Evolutionary conservation across 2,329 filamentous ascomycete genomes (phyloP).

Genomic region (Ophiostoma sp.): DNA sequence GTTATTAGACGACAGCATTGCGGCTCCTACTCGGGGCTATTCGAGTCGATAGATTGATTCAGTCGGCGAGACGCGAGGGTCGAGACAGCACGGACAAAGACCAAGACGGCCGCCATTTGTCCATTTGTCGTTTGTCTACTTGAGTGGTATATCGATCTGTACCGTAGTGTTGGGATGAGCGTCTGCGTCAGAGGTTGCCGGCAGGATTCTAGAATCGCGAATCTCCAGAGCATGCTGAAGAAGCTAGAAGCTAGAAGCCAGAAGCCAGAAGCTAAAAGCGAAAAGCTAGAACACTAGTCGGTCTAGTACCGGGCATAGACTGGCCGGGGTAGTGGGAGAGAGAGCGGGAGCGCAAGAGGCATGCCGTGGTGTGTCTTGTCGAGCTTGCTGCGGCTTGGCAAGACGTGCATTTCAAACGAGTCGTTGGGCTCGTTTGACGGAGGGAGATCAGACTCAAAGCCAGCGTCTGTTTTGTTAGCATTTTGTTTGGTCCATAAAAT

Average conservation of each 20-base stretch:
- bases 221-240: not conserved
- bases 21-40: not conserved
- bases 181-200: not conserved
- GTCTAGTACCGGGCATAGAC: not conserved
- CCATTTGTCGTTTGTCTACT: not conserved
- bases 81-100: not conserved
- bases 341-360: conserved; percentile 3
- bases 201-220: too few species aligned
- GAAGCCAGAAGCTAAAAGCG: not conserved
- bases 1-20: conserved; percentile 5
- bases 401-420: not conserved
- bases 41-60: not conserved
- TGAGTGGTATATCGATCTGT: not conserved
- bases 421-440: not conserved
- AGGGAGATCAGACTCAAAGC: not conserved
- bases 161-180: not conserved
- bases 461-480: conserved; percentile 1
- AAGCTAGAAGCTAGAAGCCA: not conserved
- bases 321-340: conserved; percentile 3
- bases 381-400: not conserved
- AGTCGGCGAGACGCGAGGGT: not conserved
- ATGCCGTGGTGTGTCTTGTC: not conserved
- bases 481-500: not conserved
- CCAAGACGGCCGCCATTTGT: not conserved
- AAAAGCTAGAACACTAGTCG: not conserved